Evolutionary conservation across 108 stramenopile genomes (phyloP).

Genomic region (Mediolabrus comicus): DNA sequence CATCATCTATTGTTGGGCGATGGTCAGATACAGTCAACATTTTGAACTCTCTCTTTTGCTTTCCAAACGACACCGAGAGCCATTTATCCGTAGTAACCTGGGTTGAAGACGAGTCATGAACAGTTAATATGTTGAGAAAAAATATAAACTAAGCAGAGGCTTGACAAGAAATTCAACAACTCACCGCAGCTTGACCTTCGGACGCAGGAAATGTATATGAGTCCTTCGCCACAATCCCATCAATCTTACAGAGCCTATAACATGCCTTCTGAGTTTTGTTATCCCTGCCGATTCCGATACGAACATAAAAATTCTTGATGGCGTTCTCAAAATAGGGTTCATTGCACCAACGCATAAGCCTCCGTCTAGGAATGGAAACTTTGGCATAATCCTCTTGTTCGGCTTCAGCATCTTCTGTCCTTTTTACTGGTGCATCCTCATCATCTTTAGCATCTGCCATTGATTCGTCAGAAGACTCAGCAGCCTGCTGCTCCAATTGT

Average conservation of each 20-base stretch:
- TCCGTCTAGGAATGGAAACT: slow-evolving; percentile 75
- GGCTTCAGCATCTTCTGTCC: slow-evolving; percentile 55
- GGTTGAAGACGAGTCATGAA: not conserved
- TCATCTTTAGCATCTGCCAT: slow-evolving; percentile 42
- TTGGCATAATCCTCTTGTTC: slow-evolving; percentile 70
- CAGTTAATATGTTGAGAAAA: not conserved
- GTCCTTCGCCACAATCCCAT: slow-evolving; percentile 51
- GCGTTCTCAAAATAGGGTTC: slow-evolving; percentile 86
- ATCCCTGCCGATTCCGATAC: slow-evolving; percentile 80
- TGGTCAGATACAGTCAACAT: slow-evolving; percentile 81
- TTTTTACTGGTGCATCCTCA: slow-evolving; percentile 16
- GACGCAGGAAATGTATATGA: slow-evolving; percentile 67
- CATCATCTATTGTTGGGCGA: slow-evolving; percentile 64
- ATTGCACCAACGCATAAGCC: slow-evolving; percentile 84
- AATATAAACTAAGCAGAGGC: not conserved
- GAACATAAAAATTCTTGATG: slow-evolving; percentile 72
- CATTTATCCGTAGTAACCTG: slow-evolving; percentile 71
- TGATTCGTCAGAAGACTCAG: slow-evolving; percentile 48
- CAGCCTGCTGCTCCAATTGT: slow-evolving; percentile 28
- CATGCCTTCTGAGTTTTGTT: slow-evolving; percentile 68
- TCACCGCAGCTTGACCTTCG: slow-evolving; percentile 65
- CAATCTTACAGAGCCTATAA: slow-evolving; percentile 82
- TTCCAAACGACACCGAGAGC: slow-evolving; percentile 73
- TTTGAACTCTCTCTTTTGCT: slow-evolving; percentile 60
- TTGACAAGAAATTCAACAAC: slow-evolving; percentile 15